phyloP scores from a whole-genome alignment of 139 green algal species.

The Edaphochlamys debaryana region DNA sequence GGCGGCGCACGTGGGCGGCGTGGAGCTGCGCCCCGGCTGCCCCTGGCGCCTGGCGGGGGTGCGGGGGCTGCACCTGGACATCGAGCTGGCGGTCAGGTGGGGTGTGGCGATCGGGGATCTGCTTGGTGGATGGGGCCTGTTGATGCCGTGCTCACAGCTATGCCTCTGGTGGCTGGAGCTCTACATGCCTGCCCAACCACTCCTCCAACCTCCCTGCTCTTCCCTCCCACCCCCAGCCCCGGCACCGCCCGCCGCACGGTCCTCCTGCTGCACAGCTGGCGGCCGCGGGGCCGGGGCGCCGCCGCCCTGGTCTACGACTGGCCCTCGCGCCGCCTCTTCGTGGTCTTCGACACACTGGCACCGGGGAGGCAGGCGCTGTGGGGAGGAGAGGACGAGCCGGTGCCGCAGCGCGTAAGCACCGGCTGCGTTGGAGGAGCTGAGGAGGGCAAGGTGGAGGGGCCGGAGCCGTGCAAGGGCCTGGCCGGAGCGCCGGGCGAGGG shows the following conservation, averaged over 20 bases:
- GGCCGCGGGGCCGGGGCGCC: slow-evolving; percentile 62
- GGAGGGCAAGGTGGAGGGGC: not conserved
- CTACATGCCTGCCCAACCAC: too few species aligned
- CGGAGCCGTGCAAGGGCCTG: too few species aligned
- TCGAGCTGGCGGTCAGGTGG: slow-evolving; percentile 54
- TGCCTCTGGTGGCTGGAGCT: too few species aligned
- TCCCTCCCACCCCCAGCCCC: not conserved
- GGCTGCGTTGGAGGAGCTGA: too few species aligned
- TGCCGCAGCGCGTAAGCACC: too few species aligned
- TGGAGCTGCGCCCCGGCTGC: slow-evolving; percentile 12
- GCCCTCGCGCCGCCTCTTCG: slow-evolving; percentile 43
- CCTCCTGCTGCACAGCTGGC: slow-evolving; percentile 73
- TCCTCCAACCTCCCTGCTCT: too few species aligned
- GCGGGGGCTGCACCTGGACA: slow-evolving; percentile 57
- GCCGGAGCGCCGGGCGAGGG: too few species aligned
- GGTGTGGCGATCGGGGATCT: not conserved
- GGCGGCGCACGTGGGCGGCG: slow-evolving; percentile 1
- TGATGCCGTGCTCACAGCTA: too few species aligned
- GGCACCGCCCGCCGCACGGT: slow-evolving; percentile 24
- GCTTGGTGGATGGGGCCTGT: too few species aligned
- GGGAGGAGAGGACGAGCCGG: too few species aligned
- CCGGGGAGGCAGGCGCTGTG: not conserved
- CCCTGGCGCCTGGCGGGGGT: slow-evolving; percentile 43
- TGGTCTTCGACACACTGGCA: slow-evolving; percentile 54
- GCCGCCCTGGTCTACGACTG: slow-evolving; percentile 79